Conservation (phyloP, 768 basidiomycete species). For the Termitomyces sp. region DNA sequence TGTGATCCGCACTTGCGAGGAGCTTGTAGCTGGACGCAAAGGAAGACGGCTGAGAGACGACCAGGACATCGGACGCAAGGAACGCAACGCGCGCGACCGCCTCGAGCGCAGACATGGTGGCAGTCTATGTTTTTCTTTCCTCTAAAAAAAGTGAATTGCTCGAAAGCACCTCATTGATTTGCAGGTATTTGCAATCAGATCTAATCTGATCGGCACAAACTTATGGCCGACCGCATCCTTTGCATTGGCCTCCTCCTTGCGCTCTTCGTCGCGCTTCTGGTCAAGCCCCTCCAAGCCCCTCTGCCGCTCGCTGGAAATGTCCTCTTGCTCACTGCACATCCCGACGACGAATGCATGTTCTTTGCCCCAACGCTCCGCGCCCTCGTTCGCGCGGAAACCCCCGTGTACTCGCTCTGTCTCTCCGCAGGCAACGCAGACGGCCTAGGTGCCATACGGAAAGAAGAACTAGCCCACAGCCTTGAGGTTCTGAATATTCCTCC, state of each 20-base stretch:
- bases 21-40: conserved; percentile 37
- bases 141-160: conserved; percentile 18
- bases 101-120: conserved; percentile 20
- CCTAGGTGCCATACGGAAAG: conserved; percentile 51
- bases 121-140: neutral
- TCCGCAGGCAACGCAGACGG: conserved; percentile 80
- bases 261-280: conserved; percentile 26
- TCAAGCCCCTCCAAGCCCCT: conserved; percentile 22
- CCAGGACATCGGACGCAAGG: conserved; percentile 60
- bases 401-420: conserved; percentile 57
- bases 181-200: conserved; percentile 25
- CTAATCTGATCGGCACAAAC: conserved; percentile 4
- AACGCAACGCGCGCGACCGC: conserved; percentile 68
- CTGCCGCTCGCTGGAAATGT: conserved; percentile 23
- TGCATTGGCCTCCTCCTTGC: conserved; percentile 25
- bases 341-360: conserved; percentile 94
- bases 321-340: conserved; percentile 84
- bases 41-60: conserved; percentile 52
- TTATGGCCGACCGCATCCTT: conserved; percentile 10
- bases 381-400: conserved; percentile 26
- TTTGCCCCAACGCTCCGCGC: conserved; percentile 80
- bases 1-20: conserved; percentile 29
- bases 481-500: conserved; percentile 59
- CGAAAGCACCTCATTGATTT: conserved; percentile 39
- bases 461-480: conserved; percentile 61